phyloP scores from a whole-genome alignment of 345 rosid species.

The Rubroshorea leprosula region DNA sequence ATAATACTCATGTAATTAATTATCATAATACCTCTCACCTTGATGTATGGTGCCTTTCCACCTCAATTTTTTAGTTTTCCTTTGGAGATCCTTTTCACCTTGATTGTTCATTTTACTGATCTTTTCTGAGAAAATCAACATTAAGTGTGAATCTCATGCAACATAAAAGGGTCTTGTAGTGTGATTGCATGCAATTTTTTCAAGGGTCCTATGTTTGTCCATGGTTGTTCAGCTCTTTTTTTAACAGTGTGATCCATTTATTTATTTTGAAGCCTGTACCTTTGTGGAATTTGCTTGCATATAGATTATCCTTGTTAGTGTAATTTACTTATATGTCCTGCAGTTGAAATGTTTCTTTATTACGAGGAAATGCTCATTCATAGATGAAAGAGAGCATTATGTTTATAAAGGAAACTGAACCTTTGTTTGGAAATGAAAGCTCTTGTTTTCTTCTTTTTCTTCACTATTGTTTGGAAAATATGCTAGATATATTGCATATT shows the following conservation, averaged over 20 bases:
- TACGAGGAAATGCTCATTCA: neutral
- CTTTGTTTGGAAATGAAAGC: too few species aligned
- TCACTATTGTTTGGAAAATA: too few species aligned
- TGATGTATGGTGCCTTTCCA: too few species aligned
- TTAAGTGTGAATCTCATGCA: neutral
- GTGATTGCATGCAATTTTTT: neutral
- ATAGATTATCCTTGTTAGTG: neutral
- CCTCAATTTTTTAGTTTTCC: too few species aligned
- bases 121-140: neutral
- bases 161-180: neutral
- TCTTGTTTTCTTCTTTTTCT: too few species aligned
- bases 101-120: too few species aligned
- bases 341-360: neutral
- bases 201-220: neutral
- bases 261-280: neutral
- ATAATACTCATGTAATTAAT: neutral
- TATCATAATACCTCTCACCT: neutral
- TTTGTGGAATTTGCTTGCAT: neutral
- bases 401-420: too few species aligned
- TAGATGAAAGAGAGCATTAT: too few species aligned
- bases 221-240: constrained; percentile 2
- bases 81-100: too few species aligned
- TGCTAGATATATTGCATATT: neutral
- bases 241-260: neutral
- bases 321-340: constrained; percentile 1